Base-by-base conservation (phyloP, 2,329 filamentous ascomycete species). In the Alternaria arborescens region DNA sequence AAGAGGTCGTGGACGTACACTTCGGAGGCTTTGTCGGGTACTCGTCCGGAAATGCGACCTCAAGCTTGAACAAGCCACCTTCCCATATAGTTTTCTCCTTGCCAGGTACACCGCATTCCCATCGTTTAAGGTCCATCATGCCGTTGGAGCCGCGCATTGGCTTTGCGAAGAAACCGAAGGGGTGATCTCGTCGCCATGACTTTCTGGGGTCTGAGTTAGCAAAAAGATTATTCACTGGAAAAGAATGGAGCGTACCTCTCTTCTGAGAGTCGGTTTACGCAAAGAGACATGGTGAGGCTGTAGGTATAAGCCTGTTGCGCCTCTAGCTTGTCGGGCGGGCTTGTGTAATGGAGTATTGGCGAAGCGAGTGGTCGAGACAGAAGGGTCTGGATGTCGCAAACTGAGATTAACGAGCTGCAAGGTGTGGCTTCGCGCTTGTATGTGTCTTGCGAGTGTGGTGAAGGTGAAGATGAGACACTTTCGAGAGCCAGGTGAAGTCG, bases 11-110 rank as follows among this genome's bases (percentile, higher is more conserved):
- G 16, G 40, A 82, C 90, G 80, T 88, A 97, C 95, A 99, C 82
- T 99, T 99, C 1, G 95, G 95, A 32, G 95, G 95, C 81, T 99
- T 99, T 52, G 96, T 99, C 16, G 95, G 95, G 79, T 99, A 99
- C 75, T 99, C 95, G 74, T 99, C 95, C 0, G 96, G 95, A 72
- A 99, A 99, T 11, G 87, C 88, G 72, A 99, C 91, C 59, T 91
- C 93, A 60, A 99, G 83, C 83, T 98, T 99, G 84, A 98, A 98
- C 11, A 97, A 82, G 2, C 95, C 95, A n/a, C 94, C 94, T 75
- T 97, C 94, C 95, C 95, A 99, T 22, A 98, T 89, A 0, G 96
- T 99, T 83, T 96, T 95, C 62, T 97, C 90, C 78, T 97, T 97
- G 74, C 96, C 95, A 4, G 95, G 95, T 43, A 99, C 91, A 43